Conservation (phyloP, 805 yeast species). For the Komagataella kurtzmanii region DNA sequence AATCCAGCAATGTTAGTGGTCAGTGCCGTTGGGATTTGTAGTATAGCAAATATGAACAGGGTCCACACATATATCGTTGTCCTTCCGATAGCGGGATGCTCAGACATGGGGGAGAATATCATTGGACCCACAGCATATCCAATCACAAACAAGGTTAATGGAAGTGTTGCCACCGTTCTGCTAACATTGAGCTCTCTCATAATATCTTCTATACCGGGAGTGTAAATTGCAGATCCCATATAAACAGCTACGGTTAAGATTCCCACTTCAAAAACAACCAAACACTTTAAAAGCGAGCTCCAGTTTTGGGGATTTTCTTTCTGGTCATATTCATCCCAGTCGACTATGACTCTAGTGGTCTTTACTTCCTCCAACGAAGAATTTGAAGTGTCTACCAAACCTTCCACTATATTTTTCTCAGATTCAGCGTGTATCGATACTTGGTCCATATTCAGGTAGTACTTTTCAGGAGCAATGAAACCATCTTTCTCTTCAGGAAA, state of each 20-base stretch:
- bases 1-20: conserved; percentile 35
- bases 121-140: conserved; percentile 55
- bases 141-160: conserved; percentile 38
- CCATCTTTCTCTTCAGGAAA: background rate
- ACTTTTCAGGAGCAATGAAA: conserved; percentile 1
- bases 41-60: conserved; percentile 28
- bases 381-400: background rate
- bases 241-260: conserved; percentile 38
- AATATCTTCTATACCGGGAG: conserved; percentile 35
- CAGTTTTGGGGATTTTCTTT: background rate
- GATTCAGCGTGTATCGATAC: background rate
- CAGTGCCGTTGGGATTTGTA: conserved; percentile 46
- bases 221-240: conserved; percentile 41
- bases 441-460: background rate
- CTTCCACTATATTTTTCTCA: background rate
- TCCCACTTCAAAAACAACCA: conserved; percentile 25
- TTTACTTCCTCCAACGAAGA: background rate
- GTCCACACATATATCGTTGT: conserved; percentile 33
- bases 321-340: background rate
- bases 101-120: conserved; percentile 45
- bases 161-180: conserved; percentile 30
- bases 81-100: conserved; percentile 39
- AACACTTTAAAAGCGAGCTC: background rate
- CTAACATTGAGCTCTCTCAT: conserved; percentile 31
- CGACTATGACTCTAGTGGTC: background rate